Base-by-base conservation (phyloP, 495 filamentous ascomycete species). In the Lophium mytilinum region DNA sequence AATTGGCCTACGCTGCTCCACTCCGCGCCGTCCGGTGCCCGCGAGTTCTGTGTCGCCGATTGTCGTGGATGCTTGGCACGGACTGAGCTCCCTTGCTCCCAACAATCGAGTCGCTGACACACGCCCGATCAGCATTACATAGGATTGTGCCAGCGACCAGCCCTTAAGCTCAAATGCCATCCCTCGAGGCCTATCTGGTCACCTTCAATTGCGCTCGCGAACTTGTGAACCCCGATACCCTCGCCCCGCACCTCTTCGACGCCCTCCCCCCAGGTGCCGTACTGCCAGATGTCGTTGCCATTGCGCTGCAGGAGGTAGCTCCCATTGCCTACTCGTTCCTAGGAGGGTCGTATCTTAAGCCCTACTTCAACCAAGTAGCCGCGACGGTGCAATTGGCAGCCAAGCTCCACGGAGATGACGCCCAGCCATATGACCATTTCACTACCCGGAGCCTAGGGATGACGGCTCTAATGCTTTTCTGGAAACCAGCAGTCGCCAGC, bases 191-290 rank as follows among this genome's bases (percentile, higher is more conserved):
- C 49, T 89, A 93, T 66, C 76, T 94, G 40, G 71, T 95, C 36
- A 96, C 93, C 34, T 94, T 91, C 72, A 98, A 98, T 69, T 96
- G 90, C 64, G 93, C 81, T 14, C 80, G 84, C 47, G 77, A 76
- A 48, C 70, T 80, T 18, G 82, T 90, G 64, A 74, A 86, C 57
- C 71, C 79, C 24, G 72, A 80, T 17, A 71, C 76, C 52, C 90
- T 93, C 65, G 81, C 87, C 14, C 61, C 78, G 4, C 82, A 89
- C 64, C 74, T 97, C 58, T 84, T 90, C 73, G 74, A 83, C 60
- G 84, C 80, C 34, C 78, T 95, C 43, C 73, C 78, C 11, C 37
- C 52, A 15, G 18, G 53, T 14, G 50, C 58, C n/a, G 40, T 59
- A 10, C 34, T 69, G 69, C 76, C 71, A 12, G 68, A 70, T 52